Conservation (phyloP, 75 land plant species). For the Picea glauca region DNA sequence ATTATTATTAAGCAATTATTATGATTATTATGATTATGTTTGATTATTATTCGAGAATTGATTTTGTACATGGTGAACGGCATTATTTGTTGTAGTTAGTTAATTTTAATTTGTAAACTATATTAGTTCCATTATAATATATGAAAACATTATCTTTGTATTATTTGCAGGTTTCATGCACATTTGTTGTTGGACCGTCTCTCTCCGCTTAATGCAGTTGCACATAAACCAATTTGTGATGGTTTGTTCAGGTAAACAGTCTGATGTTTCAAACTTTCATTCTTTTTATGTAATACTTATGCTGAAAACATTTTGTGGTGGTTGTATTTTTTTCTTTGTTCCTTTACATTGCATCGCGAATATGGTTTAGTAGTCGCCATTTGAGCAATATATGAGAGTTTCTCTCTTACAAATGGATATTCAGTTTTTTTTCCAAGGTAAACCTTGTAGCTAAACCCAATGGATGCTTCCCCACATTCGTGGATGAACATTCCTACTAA, state of each 20-base stretch:
- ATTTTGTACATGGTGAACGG: too few species aligned
- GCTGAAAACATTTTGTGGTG: neutral
- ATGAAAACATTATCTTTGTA: neutral
- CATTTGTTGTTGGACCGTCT: slow-evolving; percentile 80
- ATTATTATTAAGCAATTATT: too few species aligned
- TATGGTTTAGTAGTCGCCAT: neutral
- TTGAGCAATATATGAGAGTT: neutral
- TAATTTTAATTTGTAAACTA: too few species aligned
- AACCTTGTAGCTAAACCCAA: too few species aligned
- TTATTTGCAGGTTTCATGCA: slow-evolving; percentile 83
- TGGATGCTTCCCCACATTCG: too few species aligned
- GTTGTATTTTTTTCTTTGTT: neutral
- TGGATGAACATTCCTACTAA: too few species aligned
- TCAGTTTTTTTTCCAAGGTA: too few species aligned
- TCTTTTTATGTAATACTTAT: neutral
- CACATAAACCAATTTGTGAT: slow-evolving; percentile 69
- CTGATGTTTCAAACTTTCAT: neutral
- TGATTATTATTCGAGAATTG: too few species aligned
- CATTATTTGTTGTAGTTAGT: too few species aligned
- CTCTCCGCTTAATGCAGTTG: slow-evolving; percentile 82
- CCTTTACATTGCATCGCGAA: neutral
- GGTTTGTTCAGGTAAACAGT: slow-evolving; percentile 69
- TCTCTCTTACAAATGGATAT: too few species aligned
- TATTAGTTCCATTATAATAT: too few species aligned
- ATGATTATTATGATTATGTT: too few species aligned